These are phyloP conservation scores for Solanum tacnaense DNA, from an alignment of 257 asterid species.

Conservation along the genomic window DNA sequence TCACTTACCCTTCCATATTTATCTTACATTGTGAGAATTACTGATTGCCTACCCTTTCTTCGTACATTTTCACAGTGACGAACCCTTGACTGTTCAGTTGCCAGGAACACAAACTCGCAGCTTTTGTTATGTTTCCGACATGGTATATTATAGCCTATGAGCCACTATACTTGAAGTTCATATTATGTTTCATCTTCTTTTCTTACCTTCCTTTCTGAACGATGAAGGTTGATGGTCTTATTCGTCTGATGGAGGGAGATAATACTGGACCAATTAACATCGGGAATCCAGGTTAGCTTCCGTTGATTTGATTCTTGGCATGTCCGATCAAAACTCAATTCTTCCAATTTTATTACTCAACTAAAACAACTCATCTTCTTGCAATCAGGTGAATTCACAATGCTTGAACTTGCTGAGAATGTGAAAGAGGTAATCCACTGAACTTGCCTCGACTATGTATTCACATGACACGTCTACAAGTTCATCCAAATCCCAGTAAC, in stretches of 20 bases:
- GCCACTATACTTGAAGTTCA: not conserved
- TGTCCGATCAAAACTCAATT: not conserved
- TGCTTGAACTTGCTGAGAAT: conserved; percentile 90
- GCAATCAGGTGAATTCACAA: conserved; percentile 80
- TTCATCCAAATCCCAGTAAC: not conserved
- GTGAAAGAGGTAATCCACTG: conserved; percentile 67
- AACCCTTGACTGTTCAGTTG: conserved; percentile 88
- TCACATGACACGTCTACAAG: not conserved
- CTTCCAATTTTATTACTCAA: not conserved
- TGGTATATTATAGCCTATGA: conserved; percentile 27
- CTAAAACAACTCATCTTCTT: not conserved
- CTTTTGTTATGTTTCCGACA: conserved; percentile 90
- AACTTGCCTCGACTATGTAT: not conserved
- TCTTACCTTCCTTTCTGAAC: not conserved
- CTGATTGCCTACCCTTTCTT: not conserved
- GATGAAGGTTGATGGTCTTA: conserved; percentile 79
- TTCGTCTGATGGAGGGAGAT: conserved; percentile 84
- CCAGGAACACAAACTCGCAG: conserved; percentile 99
- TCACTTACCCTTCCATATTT: not conserved
- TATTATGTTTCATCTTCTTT: not conserved
- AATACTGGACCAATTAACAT: conserved; percentile 84
- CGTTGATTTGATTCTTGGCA: not conserved
- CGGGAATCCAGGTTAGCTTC: conserved; percentile 80
- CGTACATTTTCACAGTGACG: conserved; percentile 41
- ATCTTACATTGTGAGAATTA: conserved; percentile 1